Conservation (phyloP, 768 basidiomycete genomes). For the Podaxis carcinomalis region DNA sequence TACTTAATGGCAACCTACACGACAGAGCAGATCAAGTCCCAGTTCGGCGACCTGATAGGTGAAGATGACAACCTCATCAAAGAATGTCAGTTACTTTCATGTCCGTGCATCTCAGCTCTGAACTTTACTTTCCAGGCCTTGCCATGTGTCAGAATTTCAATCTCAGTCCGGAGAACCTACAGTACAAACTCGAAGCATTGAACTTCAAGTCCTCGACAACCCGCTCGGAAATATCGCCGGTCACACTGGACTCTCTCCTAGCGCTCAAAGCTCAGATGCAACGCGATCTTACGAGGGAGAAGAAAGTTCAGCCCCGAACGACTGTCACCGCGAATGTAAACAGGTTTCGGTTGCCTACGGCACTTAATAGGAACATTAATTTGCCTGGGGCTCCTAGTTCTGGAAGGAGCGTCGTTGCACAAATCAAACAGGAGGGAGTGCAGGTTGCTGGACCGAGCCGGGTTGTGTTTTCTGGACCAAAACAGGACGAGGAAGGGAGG, state of each 20-base stretch:
- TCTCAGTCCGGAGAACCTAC: constrained; percentile 45
- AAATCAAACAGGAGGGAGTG: constrained; percentile 33
- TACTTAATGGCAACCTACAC: constrained; percentile 5
- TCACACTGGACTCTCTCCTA: constrained; percentile 45
- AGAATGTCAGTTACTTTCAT: constrained; percentile 41
- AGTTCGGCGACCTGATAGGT: constrained; percentile 22
- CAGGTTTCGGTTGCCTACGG: constrained; percentile 28
- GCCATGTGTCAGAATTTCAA: constrained; percentile 63
- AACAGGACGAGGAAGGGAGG: constrained; percentile 28
- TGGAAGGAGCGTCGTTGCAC: constrained; percentile 14
- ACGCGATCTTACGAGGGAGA: constrained; percentile 36
- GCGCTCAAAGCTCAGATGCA: constrained; percentile 47
- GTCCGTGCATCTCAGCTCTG: neutral
- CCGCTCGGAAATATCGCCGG: constrained; percentile 30
- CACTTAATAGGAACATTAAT: constrained; percentile 20
- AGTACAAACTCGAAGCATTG: constrained; percentile 68
- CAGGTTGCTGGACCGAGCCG: constrained; percentile 24
- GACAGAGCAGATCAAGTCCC: constrained; percentile 18
- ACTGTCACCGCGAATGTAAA: constrained; percentile 29
- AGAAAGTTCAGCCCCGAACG: constrained; percentile 25
- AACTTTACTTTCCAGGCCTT: constrained; percentile 40
- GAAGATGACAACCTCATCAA: constrained; percentile 36
- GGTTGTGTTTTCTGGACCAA: constrained; percentile 36
- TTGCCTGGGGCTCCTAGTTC: neutral
- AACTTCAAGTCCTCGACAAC: constrained; percentile 33